phyloP scores from a whole-genome alignment of 306 rosid genomes.

The Begonia loranthoides region DNA sequence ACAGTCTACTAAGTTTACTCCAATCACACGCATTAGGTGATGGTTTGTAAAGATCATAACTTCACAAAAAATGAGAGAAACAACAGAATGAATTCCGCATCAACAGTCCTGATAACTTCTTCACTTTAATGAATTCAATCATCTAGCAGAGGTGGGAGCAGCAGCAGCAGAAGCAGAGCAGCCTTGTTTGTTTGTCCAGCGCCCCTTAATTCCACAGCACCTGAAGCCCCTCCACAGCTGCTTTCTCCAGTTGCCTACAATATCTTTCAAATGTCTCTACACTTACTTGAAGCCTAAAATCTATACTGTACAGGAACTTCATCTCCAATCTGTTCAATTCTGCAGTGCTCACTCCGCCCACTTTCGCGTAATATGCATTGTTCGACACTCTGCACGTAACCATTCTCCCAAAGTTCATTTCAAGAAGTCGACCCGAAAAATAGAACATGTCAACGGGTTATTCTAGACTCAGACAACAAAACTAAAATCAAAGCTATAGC shows the following conservation, averaged over 20 bases:
- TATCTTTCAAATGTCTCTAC: constrained; percentile 56
- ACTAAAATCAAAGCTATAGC: constrained; percentile 1
- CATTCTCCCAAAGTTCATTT: neutral
- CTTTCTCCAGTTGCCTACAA: constrained; percentile 60
- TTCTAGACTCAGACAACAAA: too few species aligned
- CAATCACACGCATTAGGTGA: too few species aligned
- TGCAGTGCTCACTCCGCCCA: constrained; percentile 75
- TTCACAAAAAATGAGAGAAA: too few species aligned
- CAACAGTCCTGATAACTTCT: neutral
- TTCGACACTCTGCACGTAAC: constrained; percentile 65
- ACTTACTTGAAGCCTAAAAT: constrained; percentile 76
- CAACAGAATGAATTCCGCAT: too few species aligned
- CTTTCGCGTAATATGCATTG: constrained; percentile 94
- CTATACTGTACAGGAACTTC: constrained; percentile 68
- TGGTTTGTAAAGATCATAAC: too few species aligned
- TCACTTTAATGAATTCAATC: constrained; percentile 6
- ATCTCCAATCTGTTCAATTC: constrained; percentile 87
- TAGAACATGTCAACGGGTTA: too few species aligned
- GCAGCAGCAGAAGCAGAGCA: too few species aligned
- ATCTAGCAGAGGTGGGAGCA: constrained; percentile 66
- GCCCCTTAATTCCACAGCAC: constrained; percentile 58
- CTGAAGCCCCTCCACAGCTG: constrained; percentile 40
- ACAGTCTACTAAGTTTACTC: too few species aligned
- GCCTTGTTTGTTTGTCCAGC: constrained; percentile 69
- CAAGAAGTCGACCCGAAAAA: neutral